Percentiles rank a stretch among this genome's conserved stretches.
Evolutionary conservation across 805 yeast genomes (phyloP).

Genomic region (Candida gorgasii): DNA sequence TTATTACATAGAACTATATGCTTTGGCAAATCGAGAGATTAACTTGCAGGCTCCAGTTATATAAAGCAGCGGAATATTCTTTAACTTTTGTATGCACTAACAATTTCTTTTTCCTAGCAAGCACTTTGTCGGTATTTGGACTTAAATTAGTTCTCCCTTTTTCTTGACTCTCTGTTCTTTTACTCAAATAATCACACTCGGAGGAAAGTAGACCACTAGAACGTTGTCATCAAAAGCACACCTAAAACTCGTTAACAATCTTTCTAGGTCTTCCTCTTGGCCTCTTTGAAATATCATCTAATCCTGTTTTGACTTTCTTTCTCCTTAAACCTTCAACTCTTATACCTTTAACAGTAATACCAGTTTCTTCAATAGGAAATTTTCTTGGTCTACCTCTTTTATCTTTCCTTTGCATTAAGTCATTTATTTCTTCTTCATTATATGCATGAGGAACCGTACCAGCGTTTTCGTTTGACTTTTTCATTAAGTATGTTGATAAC

Average conservation of each 20-base stretch:
- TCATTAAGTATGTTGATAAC: constrained; percentile 9
- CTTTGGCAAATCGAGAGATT: not conserved
- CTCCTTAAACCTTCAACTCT: constrained; percentile 38
- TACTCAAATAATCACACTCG: no score
- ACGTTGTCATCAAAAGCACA: no score
- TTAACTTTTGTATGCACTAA: no score
- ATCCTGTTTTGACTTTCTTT: constrained; percentile 3
- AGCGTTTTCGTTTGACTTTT: not conserved
- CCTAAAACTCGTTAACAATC: constrained; percentile 1
- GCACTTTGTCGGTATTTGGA: no score
- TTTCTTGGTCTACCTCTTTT: constrained; percentile 54
- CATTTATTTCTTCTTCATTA: constrained; percentile 34
- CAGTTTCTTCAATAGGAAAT: constrained; percentile 48
- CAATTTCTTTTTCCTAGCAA: no score
- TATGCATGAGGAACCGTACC: constrained; percentile 13
- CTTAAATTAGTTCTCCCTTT: no score
- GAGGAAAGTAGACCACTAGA: no score
- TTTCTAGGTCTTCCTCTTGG: constrained; percentile 19
- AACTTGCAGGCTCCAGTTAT: no score
- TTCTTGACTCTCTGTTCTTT: not conserved
- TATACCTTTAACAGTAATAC: constrained; percentile 44
- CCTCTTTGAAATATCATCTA: constrained; percentile 7
- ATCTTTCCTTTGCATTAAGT: constrained; percentile 41
- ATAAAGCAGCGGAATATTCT: no score
- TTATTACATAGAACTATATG: constrained; percentile 3